Evolutionary conservation across 371 early-diverging fungal species (phyloP).

Genomic region (Lichtheimia ramosa): DNA sequence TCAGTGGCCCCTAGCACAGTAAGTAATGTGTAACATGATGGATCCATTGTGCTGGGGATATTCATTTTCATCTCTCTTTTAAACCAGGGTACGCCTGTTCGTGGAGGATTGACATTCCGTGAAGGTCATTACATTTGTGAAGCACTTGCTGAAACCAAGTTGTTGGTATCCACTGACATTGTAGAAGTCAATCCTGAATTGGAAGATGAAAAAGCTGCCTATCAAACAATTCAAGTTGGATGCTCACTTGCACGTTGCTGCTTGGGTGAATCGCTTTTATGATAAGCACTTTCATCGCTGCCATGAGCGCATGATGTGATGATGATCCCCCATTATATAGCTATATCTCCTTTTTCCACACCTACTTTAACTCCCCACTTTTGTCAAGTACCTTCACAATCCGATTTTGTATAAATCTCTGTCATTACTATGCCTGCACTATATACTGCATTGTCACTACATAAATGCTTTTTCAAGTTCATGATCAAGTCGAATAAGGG

Average conservation of each 20-base stretch:
- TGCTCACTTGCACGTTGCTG: slow-evolving; percentile 83
- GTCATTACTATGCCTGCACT: too few relatives aligned
- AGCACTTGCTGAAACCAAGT: slow-evolving; percentile 84
- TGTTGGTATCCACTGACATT: slow-evolving; percentile 89
- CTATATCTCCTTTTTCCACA: too few relatives aligned
- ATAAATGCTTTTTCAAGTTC: too few relatives aligned
- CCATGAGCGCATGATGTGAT: background rate
- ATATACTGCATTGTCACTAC: too few relatives aligned
- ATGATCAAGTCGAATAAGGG: too few relatives aligned
- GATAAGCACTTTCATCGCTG: slow-evolving; percentile 4
- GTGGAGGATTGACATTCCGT: slow-evolving; percentile 92
- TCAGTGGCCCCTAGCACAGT: slow-evolving; percentile 93
- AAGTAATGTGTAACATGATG: slow-evolving; percentile 14
- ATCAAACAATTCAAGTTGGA: slow-evolving; percentile 87
- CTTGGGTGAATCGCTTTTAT: slow-evolving; percentile 76
- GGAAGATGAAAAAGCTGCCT: slow-evolving; percentile 67
- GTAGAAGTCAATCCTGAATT: slow-evolving; percentile 93
- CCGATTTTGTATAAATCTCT: too few relatives aligned
- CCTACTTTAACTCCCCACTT: too few relatives aligned
- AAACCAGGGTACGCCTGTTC: slow-evolving; percentile 86
- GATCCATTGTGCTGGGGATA: background rate
- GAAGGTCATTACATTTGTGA: slow-evolving; percentile 94
- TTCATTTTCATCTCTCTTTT: background rate
- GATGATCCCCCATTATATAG: too few relatives aligned
- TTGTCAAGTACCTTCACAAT: too few relatives aligned